Evolutionary conservation across 768 basidiomycete species (phyloP).

Genomic region (Clavulina sp.): DNA sequence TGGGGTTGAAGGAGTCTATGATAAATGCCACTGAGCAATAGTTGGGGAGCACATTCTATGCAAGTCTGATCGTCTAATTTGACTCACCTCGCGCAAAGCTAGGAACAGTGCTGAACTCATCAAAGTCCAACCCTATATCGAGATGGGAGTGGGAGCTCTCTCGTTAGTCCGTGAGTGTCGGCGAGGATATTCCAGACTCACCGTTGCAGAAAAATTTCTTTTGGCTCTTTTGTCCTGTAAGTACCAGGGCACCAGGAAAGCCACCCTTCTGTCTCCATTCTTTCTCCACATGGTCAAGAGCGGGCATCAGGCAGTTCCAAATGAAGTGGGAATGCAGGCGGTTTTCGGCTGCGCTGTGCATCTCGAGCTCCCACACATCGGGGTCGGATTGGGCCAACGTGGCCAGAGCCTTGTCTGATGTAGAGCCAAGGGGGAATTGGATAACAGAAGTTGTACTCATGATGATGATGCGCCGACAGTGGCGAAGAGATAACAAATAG

Average conservation of each 20-base stretch:
- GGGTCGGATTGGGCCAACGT: constrained; percentile 4
- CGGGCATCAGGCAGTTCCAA: constrained; percentile 43
- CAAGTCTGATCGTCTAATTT: too few species aligned
- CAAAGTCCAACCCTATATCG: constrained; percentile 28
- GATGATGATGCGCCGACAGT: too few species aligned
- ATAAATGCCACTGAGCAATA: too few species aligned
- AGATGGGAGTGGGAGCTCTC: too few species aligned
- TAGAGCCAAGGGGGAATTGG: neutral
- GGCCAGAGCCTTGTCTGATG: neutral
- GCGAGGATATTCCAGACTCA: constrained; percentile 28
- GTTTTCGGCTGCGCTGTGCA: constrained; percentile 63
- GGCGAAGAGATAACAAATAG: too few species aligned
- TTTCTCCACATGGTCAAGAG: constrained; percentile 52
- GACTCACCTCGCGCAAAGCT: constrained; percentile 15
- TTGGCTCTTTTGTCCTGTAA: constrained; percentile 56
- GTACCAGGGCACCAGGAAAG: constrained; percentile 54
- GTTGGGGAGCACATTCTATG: too few species aligned
- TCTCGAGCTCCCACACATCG: constrained; percentile 53
- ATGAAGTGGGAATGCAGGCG: constrained; percentile 45
- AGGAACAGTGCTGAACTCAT: neutral
- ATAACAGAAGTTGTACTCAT: neutral
- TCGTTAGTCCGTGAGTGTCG: neutral
- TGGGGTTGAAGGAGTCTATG: constrained; percentile 58
- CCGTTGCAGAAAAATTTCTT: constrained; percentile 54
- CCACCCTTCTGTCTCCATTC: constrained; percentile 45